Evolutionary conservation across 1,139 yeast genomes (phyloP), one percentile per base, ranked within the genome.

Genomic region (Magnusiomyces paraingens): DNA sequence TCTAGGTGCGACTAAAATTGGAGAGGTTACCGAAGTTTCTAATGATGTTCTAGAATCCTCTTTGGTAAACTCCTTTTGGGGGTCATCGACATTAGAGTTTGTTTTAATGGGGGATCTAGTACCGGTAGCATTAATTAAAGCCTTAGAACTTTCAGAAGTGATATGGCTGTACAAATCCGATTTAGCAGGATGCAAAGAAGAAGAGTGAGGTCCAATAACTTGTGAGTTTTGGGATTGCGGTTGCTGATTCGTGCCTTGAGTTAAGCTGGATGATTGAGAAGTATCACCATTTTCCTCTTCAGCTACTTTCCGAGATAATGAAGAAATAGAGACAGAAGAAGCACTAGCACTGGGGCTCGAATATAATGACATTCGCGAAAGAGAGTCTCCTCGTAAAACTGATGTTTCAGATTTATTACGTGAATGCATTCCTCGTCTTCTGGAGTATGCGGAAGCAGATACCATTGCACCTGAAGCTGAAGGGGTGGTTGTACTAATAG

Each of bases 381-480:
- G 50, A 14, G 53, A 47, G 21, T 54, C 57, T 3, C 59, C 52
- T 14, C 54, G 51, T 11, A 55, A 48, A 12, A 53, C 55, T 6
- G 54, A 51, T 5, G 60, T 49, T 39, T 58, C 60, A 12, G 59
- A 56, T 42, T 52, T 50, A 49, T 56, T 52, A 10, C 60, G 52
- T 11, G 58, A 49, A 48, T 58, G 60, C 49, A 49, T 52, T 32
- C 52, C 47, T 8, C 58, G 41, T 15, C 59, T 47, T 40, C 53
- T 50, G 17, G 54, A 44, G 39, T 51, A 51, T 2, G 57, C 52
- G 5, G 47, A 21, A 11, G 57, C 54, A 20, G 55, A 49, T 3
- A 57, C 56, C 3, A 40, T 22, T 3, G 55, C 52, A 5, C 46
- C 36, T 11, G 46, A 38, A 1, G 51, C 18, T 32, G 32, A 20